Evolutionary conservation across 768 basidiomycete genomes (phyloP).

Genomic region (Rossbeevera mucosa): DNA sequence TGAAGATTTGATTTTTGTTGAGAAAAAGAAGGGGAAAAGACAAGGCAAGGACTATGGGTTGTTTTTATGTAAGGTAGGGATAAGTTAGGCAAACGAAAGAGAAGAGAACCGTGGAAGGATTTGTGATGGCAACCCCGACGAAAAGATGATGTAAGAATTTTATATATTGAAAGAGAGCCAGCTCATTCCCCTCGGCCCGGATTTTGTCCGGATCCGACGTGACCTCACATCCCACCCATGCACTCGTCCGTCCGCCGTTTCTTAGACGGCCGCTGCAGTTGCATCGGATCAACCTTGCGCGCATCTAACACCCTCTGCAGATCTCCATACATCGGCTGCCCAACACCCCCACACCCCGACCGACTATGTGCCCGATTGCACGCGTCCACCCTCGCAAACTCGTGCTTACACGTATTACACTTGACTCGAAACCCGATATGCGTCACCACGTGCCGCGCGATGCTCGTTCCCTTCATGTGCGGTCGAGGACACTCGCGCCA

Average conservation of each 20-base stretch:
- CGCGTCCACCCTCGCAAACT: slow-evolving; percentile 32
- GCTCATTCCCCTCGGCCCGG: no score
- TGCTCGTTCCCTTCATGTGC: slow-evolving; percentile 32
- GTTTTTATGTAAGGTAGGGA: background rate
- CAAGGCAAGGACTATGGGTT: background rate
- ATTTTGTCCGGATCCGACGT: no score
- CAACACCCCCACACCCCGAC: slow-evolving; percentile 28
- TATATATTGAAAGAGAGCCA: background rate
- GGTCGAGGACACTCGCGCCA: slow-evolving; percentile 27
- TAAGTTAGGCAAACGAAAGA: background rate
- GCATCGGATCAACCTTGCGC: slow-evolving; percentile 19
- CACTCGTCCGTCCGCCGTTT: slow-evolving; percentile 29
- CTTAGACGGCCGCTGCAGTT: slow-evolving; percentile 20
- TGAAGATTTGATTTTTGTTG: background rate
- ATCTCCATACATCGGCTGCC: slow-evolving; percentile 30
- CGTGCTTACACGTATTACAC: slow-evolving; percentile 27
- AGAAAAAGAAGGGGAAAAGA: background rate
- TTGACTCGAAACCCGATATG: slow-evolving; percentile 30
- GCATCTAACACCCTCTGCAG: slow-evolving; percentile 25
- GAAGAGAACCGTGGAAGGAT: background rate
- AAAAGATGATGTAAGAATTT: background rate
- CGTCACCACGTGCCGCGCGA: slow-evolving; percentile 31
- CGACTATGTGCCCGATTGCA: slow-evolving; percentile 33
- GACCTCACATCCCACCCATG: background rate
- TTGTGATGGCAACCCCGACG: background rate